A percentile compares a stretch with the other conserved stretches of the same genome.
These are phyloP conservation scores for Bipolaris zeicola DNA, from an alignment of 2,329 filamentous ascomycete species.

Conservation along the genomic window DNA sequence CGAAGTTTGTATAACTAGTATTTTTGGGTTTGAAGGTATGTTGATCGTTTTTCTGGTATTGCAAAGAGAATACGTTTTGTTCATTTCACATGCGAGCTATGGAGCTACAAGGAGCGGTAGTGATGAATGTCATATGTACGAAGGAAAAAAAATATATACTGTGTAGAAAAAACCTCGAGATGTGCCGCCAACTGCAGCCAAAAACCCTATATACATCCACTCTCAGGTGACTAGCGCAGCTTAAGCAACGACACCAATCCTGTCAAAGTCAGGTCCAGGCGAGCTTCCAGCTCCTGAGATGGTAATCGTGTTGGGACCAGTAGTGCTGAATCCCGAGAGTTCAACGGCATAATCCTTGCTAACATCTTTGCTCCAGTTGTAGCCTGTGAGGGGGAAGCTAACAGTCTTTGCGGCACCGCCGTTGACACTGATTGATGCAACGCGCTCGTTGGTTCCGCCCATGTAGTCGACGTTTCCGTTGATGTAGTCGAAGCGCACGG, in stretches of 20 bases:
- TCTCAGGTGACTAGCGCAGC: neutral
- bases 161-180: neutral
- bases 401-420: constrained; percentile 23
- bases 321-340: constrained; percentile 24
- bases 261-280: constrained; percentile 23
- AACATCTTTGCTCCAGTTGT: constrained; percentile 26
- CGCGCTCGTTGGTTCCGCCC: constrained; percentile 24
- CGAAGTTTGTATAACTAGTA: neutral
- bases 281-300: constrained; percentile 18
- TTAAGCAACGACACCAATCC: constrained; percentile 15
- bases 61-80: neutral
- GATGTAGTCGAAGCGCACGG: constrained; percentile 25
- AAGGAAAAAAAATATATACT: neutral
- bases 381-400: constrained; percentile 26
- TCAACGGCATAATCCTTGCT: constrained; percentile 22
- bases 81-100: no score
- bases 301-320: constrained; percentile 20
- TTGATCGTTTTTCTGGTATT: neutral
- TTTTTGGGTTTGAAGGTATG: neutral
- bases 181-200: neutral
- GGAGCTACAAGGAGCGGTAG: no score
- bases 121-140: neutral
- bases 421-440: constrained; percentile 27
- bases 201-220: neutral
- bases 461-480: constrained; percentile 26